Conservation (phyloP, 768 basidiomycete genomes). For the Hygrocybe coccinea region DNA sequence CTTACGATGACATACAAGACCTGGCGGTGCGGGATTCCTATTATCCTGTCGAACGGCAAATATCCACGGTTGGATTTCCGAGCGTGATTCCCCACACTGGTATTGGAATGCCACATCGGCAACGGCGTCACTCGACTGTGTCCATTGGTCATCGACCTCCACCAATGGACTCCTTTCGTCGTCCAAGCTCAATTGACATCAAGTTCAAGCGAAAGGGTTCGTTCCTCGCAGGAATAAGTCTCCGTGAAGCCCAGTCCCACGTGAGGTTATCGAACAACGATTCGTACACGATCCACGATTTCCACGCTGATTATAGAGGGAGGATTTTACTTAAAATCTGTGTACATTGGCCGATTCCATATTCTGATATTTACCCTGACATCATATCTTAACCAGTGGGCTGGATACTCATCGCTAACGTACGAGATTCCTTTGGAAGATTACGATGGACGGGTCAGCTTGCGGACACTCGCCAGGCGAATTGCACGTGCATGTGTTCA, state of each 20-base stretch:
- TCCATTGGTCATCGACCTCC: constrained; percentile 40
- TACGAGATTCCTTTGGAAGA: constrained; percentile 71
- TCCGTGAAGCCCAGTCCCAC: constrained; percentile 65
- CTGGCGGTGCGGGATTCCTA: constrained; percentile 45
- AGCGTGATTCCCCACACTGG: constrained; percentile 30
- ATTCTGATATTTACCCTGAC: not conserved
- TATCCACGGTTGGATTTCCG: constrained; percentile 36
- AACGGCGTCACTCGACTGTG: constrained; percentile 50
- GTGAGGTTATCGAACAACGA: constrained; percentile 58
- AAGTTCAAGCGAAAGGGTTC: constrained; percentile 74
- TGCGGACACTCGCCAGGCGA: constrained; percentile 63
- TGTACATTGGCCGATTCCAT: constrained; percentile 21
- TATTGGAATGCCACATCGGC: constrained; percentile 30
- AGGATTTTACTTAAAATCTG: constrained; percentile 58
- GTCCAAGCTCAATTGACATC: constrained; percentile 47
- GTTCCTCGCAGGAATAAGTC: constrained; percentile 57
- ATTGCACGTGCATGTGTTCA: constrained; percentile 68
- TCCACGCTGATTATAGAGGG: constrained; percentile 57
- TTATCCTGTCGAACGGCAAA: constrained; percentile 42
- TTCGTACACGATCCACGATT: constrained; percentile 56
- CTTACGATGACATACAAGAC: constrained; percentile 63
- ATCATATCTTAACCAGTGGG: constrained; percentile 45
- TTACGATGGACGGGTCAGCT: constrained; percentile 58
- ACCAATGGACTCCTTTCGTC: constrained; percentile 42
- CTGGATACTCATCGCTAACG: constrained; percentile 62